These are phyloP conservation scores for Colletotrichum acutatum DNA, from an alignment of 2,329 filamentous ascomycete species.

Conservation along the genomic window DNA sequence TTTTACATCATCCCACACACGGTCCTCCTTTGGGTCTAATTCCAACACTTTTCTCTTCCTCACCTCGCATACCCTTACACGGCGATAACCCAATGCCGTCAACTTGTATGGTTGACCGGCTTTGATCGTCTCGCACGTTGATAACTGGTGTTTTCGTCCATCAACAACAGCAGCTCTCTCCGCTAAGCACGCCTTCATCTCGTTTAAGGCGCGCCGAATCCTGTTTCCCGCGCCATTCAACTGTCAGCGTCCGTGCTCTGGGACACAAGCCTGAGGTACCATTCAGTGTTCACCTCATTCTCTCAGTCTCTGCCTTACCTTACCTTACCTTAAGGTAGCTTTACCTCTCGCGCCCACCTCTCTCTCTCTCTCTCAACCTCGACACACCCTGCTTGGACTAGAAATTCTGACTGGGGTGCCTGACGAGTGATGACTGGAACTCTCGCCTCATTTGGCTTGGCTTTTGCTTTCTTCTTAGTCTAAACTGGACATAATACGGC, in stretches of 20 bases:
- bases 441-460: conserved; percentile 11
- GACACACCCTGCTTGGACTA: neutral
- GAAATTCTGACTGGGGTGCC: conserved; percentile 3
- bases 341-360: neutral
- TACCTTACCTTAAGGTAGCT: too few species aligned
- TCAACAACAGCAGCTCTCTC: conserved; percentile 11
- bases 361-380: neutral
- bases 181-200: conserved; percentile 27
- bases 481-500: conserved; percentile 14
- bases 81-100: neutral
- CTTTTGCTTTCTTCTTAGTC: neutral
- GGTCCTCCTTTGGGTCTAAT: neutral
- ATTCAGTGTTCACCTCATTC: neutral
- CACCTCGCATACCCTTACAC: neutral
- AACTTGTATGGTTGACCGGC: neutral
- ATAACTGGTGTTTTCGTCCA: neutral
- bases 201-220: conserved; percentile 19
- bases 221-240: conserved; percentile 24
- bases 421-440: conserved; percentile 6
- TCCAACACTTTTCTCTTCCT: neutral
- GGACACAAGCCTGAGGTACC: conserved; percentile 22
- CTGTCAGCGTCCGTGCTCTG: conserved; percentile 30
- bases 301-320: neutral
- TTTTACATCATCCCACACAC: neutral
- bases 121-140: neutral